phyloP scores from a whole-genome alignment of 305 asterid genomes.

The Solanum chacoense region DNA sequence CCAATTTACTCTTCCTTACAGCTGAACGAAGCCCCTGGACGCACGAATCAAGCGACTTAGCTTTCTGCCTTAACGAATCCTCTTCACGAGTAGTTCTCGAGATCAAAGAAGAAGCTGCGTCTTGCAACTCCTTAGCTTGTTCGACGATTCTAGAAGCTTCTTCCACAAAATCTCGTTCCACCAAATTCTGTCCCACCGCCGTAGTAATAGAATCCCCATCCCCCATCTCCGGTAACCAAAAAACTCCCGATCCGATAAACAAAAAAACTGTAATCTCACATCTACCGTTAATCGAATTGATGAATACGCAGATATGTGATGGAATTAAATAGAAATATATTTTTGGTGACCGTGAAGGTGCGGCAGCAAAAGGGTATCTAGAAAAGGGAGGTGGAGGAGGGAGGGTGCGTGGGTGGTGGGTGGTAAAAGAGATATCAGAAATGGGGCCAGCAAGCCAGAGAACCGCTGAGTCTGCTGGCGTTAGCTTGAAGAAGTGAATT shows the following conservation, averaged over 20 bases:
- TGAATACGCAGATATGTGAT: neutral
- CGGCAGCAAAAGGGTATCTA: neutral
- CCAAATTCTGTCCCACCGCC: slow-evolving; percentile 10
- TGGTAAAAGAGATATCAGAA: neutral
- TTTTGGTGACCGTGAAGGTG: neutral
- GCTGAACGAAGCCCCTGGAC: slow-evolving; percentile 52
- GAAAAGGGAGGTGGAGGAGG: neutral
- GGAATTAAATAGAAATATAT: neutral
- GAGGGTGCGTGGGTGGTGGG: neutral
- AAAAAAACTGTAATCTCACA: neutral
- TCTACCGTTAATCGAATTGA: neutral
- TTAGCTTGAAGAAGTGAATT: neutral
- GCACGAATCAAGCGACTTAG: slow-evolving; percentile 50
- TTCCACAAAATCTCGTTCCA: slow-evolving; percentile 27
- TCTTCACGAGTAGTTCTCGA: slow-evolving; percentile 66
- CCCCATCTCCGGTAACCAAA: slow-evolving; percentile 15
- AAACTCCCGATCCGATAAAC: slow-evolving; percentile 2
- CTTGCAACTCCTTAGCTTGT: slow-evolving; percentile 90
- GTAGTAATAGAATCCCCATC: slow-evolving; percentile 21
- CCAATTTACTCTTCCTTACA: slow-evolving; percentile 26
- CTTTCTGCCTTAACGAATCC: slow-evolving; percentile 80
- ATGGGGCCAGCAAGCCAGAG: slow-evolving; percentile 13
- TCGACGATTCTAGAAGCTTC: slow-evolving; percentile 48
- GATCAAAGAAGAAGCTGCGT: slow-evolving; percentile 63
- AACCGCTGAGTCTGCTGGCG: slow-evolving; percentile 9